Base-by-base conservation (phyloP, 108 stramenopile species). In the Schizochytrium sp. region DNA sequence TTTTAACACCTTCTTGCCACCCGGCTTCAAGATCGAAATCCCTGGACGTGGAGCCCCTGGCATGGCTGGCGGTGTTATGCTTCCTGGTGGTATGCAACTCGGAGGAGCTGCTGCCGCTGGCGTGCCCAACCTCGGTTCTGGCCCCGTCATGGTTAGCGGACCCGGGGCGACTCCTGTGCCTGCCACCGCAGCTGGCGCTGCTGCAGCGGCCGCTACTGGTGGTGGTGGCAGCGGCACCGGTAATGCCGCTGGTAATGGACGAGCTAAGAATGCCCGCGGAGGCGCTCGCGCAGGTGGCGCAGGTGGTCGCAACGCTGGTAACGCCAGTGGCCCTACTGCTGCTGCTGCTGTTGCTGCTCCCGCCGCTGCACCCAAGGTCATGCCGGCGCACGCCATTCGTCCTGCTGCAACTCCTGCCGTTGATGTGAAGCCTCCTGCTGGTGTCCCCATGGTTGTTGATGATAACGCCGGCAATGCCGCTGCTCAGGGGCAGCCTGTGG, bases 1-100 rank as follows among this genome's bases (percentile, higher is more conserved):
- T 4, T 99, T 99, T 93, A 99, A 99, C 93, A 98, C 98, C 0
- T 99, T 99, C 90, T 89, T 99, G n/a, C 99, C 99, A 0, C 98
- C 98, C 87, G 99, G 98, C n/a, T 99, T 97, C 92, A 96, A 97
- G 89, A 99, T 99, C 90, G 98, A 98, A 72, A 89, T 97, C 58
- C 92, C 73, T 89, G 13, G 93, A 94, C n/a, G 93, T 93, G 13
- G 94, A 93, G 46, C 92, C 95, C 89, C 87, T 93, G 42, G 58
- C 17, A n/a, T 61, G 58, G 19, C 60, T 8, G 58, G 46, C 38
- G 15, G 60, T 4, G 88, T 45, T 19, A 56, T 56, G 46, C 83
- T 28, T n/a, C 44, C 46, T 28, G 83, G 83, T 5, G 49, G 49
- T 3, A 53, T 87, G 61, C 72, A n/a, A 42, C 61, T 72, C 53